phyloP scores from a whole-genome alignment of 2,329 filamentous ascomycete genomes.

The Phoma herbarum region DNA sequence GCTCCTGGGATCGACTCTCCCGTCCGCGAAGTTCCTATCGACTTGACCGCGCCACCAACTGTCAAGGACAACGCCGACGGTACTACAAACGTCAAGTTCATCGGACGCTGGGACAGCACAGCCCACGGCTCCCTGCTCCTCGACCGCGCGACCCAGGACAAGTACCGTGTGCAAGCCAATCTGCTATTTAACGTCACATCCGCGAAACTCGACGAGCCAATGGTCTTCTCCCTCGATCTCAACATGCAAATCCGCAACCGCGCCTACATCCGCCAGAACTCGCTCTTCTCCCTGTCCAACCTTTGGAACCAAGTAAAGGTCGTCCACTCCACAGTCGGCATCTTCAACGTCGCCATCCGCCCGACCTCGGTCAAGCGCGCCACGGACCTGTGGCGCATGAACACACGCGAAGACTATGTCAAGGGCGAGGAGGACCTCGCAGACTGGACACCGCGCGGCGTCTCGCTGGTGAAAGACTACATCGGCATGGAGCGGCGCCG shows the following conservation, averaged over 20 bases:
- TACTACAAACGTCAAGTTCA: constrained; percentile 82
- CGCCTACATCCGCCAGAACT: constrained; percentile 83
- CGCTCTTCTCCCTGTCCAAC: constrained; percentile 81
- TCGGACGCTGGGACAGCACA: constrained; percentile 97
- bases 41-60: constrained; percentile 77
- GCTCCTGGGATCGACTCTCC: constrained; percentile 78
- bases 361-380: constrained; percentile 90
- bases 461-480: constrained; percentile 90
- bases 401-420: constrained; percentile 92
- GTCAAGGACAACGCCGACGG: constrained; percentile 90
- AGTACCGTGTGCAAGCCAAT: constrained; percentile 87
- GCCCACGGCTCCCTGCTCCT: constrained; percentile 90
- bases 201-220: constrained; percentile 83
- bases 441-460: constrained; percentile 87
- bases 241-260: constrained; percentile 85
- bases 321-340: constrained; percentile 83
- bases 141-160: constrained; percentile 92
- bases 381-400: constrained; percentile 95
- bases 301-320: constrained; percentile 87
- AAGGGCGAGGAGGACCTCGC: constrained; percentile 90
- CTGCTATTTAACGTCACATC: constrained; percentile 87
- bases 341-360: constrained; percentile 86
- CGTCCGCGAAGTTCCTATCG: constrained; percentile 77
- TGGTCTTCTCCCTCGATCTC: constrained; percentile 84
- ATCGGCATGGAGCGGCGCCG: constrained; percentile 78